These are phyloP conservation scores for Avena sativa DNA, from an alignment of 176 grass and related monocot species.

Conservation along the genomic window DNA sequence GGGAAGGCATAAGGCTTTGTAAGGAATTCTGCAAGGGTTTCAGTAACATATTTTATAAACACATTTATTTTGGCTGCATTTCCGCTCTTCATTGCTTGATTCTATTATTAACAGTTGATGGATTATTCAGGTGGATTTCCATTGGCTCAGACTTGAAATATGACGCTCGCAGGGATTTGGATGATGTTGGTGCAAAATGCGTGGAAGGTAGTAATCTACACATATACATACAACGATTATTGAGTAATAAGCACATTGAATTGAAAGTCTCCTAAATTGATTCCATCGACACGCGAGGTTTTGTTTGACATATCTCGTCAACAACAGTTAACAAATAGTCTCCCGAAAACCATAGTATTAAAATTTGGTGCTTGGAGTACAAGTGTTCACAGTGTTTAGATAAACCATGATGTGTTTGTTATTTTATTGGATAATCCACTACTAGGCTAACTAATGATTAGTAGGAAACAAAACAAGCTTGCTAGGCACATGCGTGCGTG, in stretches of 20 bases:
- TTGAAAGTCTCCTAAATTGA: constrained; percentile 4
- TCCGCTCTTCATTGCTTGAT: background rate
- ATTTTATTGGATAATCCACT: background rate
- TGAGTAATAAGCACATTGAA: background rate
- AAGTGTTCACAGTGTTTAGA: constrained; percentile 1
- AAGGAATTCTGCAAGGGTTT: constrained; percentile 49
- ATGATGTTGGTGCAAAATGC: constrained; percentile 95
- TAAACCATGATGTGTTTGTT: background rate
- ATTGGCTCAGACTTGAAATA: constrained; percentile 97
- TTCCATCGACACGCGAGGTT: background rate
- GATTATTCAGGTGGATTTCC: constrained; percentile 84
- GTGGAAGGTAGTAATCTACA: constrained; percentile 70
- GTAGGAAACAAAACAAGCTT: background rate
- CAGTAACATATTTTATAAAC: constrained; percentile 20
- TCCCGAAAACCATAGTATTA: background rate
- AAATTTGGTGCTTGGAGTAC: background rate
- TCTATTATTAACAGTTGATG: constrained; percentile 1
- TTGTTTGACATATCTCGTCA: background rate
- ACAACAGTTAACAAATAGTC: background rate
- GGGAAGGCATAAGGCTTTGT: constrained; percentile 83
- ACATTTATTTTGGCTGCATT: background rate
- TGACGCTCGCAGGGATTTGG: constrained; percentile 95
- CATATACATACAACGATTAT: background rate
- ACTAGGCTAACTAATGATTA: background rate
- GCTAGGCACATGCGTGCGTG: background rate